Percentiles rank a stretch among this genome's conserved stretches.
phyloP scores from a whole-genome alignment of 208 protist species.

The Trypanosoma scelopori region DNA sequence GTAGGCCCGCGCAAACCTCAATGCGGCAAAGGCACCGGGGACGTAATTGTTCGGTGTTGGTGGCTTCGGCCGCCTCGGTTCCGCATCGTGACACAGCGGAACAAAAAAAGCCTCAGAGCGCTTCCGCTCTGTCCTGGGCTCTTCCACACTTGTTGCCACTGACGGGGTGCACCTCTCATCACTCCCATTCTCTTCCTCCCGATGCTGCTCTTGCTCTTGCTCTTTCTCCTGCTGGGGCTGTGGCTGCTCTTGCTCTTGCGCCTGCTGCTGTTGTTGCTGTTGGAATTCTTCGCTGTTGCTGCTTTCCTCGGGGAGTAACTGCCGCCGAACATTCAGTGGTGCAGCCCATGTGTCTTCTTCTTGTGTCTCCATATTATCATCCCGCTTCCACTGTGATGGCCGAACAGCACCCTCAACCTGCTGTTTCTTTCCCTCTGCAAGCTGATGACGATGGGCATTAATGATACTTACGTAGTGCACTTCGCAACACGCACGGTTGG shows the following conservation, averaged over 20 bases:
- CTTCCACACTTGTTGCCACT: slow-evolving; percentile 9
- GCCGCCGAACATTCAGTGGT: not conserved
- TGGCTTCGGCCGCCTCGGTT: slow-evolving; percentile 70
- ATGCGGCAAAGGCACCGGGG: slow-evolving; percentile 21
- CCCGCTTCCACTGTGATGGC: not conserved
- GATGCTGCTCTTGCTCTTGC: not conserved
- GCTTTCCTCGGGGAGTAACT: slow-evolving; percentile 5
- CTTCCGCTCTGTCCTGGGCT: slow-evolving; percentile 78
- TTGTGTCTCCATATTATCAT: not conserved
- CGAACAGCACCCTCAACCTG: not conserved
- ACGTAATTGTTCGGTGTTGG: slow-evolving; percentile 77
- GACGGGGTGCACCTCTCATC: not conserved
- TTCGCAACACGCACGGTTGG: slow-evolving; percentile 17
- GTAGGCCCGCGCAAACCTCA: not conserved
- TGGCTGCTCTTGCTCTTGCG: not conserved
- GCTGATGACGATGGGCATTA: not conserved
- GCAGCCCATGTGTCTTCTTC: not conserved
- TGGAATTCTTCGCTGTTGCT: not conserved
- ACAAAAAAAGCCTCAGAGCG: slow-evolving; percentile 67
- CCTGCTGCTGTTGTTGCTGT: not conserved
- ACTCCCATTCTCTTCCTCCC: not conserved
- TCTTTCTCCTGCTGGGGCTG: not conserved
- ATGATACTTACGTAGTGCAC: slow-evolving; percentile 12
- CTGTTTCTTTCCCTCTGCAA: not conserved
- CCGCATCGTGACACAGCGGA: slow-evolving; percentile 35